These are phyloP conservation scores for Aureobasidium uvarum DNA, from an alignment of 2,329 filamentous ascomycete species.

Conservation along the genomic window DNA sequence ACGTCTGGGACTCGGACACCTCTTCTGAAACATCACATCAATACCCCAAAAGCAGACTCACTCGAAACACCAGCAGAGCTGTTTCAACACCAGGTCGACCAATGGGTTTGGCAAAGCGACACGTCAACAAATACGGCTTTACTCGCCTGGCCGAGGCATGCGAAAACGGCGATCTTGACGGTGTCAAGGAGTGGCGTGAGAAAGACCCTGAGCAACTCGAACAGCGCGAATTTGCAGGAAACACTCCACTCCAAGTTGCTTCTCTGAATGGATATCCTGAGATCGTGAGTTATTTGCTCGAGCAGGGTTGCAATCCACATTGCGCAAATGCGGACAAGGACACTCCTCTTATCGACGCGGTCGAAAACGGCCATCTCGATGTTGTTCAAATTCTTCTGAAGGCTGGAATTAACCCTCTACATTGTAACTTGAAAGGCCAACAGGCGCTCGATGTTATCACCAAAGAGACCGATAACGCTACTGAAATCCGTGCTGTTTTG, in stretches of 20 bases:
- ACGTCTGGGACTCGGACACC: conserved; percentile 61
- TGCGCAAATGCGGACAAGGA: conserved; percentile 74
- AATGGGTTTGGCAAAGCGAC: conserved; percentile 70
- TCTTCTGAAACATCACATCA: conserved; percentile 52
- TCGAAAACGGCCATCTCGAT: conserved; percentile 89
- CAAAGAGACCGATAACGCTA: conserved; percentile 77
- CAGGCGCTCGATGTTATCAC: conserved; percentile 80
- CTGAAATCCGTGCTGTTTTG: conserved; percentile 59
- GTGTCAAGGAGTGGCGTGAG: conserved; percentile 68
- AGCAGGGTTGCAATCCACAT: conserved; percentile 80
- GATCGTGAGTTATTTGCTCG: conserved; percentile 83
- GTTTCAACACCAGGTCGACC: conserved; percentile 52
- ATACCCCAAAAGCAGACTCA: conserved; percentile 59
- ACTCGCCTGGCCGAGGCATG: conserved; percentile 89
- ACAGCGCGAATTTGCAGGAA: conserved; percentile 89
- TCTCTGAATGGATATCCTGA: conserved; percentile 81
- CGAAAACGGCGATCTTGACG: conserved; percentile 77
- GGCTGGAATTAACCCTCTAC: conserved; percentile 86
- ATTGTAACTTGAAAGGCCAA: conserved; percentile 59
- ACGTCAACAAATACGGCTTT: conserved; percentile 87
- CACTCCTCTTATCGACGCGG: conserved; percentile 90
- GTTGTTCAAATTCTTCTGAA: conserved; percentile 82
- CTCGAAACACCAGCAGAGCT: conserved; percentile 53
- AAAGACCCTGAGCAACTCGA: conserved; percentile 87
- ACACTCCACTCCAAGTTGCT: conserved; percentile 91